Base-by-base conservation (phyloP, 805 yeast genomes). In the Teunomyces gatunensis region DNA sequence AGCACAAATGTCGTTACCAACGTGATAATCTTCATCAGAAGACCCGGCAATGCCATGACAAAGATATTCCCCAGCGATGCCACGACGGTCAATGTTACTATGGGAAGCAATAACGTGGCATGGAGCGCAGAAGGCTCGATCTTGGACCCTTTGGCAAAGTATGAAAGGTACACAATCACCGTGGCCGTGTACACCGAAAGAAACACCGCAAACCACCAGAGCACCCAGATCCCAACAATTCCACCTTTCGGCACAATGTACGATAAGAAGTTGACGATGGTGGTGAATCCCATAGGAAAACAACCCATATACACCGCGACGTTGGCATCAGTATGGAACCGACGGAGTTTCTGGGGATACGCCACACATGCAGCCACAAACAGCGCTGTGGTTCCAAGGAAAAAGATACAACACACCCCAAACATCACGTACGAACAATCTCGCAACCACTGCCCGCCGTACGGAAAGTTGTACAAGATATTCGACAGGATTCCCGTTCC, bases 61-160 rank as follows among this genome's bases (percentile, higher is more conserved):
- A 89, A 70, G 0, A 79, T 49, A 1, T 82, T 81, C 3, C 95
- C 94, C n/a, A 81, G 70, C 0, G 95, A 79, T 0, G 90, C 75
- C 3, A 82, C 79, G 47, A 90, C 96, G 1, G 89, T 87, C 25
- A 87, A 65, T 0, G 96, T 78, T 15, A 90, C 92, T n/a, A 87
- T 76, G 0, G 95, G 94, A 44, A 90, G 68, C 18, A 90, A 62
- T 3, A 86, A 63, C 2, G 84, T 74, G 20, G 88, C 77, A 54
- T 78, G 79, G 41, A 89, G 58, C 21, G 71, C 62, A 15, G 59
- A 25, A 13, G 59, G 57, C 7, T 55, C 57, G 17, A 56, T 30
- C 45, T 57, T 57, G 18, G 48, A 32, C 5, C 68, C 65, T 53
- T 57, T 71, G 55, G 64, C 66, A 37, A 62, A 66, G 60, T 82